Conservation (phyloP, 2,329 filamentous ascomycete species). For the Sporothrix inflata region DNA sequence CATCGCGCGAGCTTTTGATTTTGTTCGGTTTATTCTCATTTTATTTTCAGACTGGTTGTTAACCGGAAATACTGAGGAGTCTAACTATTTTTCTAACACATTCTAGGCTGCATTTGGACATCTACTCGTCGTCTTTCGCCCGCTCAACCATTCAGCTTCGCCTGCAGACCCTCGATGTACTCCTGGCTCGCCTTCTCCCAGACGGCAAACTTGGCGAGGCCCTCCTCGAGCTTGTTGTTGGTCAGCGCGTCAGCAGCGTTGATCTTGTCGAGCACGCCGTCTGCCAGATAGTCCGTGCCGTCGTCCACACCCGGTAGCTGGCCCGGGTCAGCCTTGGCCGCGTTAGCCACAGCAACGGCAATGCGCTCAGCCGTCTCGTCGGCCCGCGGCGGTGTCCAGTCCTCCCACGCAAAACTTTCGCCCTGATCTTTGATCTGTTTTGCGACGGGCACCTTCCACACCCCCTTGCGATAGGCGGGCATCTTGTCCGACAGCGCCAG, state of each 20-base stretch:
- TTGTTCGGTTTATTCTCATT: not conserved
- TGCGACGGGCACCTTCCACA: constrained; percentile 19
- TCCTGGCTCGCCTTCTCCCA: constrained; percentile 17
- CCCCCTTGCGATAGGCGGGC: constrained; percentile 1
- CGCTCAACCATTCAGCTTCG: not conserved
- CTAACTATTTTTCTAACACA: not conserved
- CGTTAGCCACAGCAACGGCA: not conserved
- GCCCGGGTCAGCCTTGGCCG: not conserved
- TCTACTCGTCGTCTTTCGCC: not conserved
- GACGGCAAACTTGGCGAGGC: constrained; percentile 1
- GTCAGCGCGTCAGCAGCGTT: constrained; percentile 14
- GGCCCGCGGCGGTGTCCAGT: not conserved
- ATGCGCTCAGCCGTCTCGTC: constrained; percentile 17
- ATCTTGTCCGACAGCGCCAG: constrained; percentile 9
- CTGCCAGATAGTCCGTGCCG: constrained; percentile 4
- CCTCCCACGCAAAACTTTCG: not conserved
- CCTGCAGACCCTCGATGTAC: constrained; percentile 18
- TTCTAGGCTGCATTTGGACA: not conserved
- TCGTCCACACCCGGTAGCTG: constrained; percentile 2
- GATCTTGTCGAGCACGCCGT: constrained; percentile 16
- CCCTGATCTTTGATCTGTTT: not conserved
- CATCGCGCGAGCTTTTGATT: not conserved
- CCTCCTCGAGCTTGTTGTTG: constrained; percentile 22
- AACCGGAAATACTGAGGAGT: not conserved
- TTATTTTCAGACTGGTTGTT: not conserved